phyloP scores from a whole-genome alignment of 148 eudicot species.

The Fallopia convolvulus region DNA sequence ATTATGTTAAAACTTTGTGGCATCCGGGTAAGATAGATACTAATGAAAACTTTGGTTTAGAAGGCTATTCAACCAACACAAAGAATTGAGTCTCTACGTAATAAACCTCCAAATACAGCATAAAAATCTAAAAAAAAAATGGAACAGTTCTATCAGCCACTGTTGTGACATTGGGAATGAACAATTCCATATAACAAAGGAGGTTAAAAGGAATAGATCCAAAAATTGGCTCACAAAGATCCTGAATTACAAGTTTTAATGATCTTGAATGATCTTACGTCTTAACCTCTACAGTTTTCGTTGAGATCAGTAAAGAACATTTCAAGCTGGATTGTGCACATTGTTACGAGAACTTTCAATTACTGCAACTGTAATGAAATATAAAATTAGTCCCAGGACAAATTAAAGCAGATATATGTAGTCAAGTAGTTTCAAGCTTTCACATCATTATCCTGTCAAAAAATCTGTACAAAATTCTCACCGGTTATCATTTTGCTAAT shows the following conservation, averaged over 20 bases:
- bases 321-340: neutral
- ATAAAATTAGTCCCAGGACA: neutral
- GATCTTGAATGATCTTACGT: neutral
- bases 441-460: neutral
- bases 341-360: neutral
- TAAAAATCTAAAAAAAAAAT: neutral
- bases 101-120: neutral
- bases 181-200: neutral
- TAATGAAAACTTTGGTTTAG: neutral
- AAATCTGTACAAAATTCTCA: neutral
- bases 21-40: neutral
- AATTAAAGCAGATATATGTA: neutral
- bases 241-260: neutral
- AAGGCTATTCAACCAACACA: neutral
- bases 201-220: neutral
- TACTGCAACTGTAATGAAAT: constrained; percentile 4
- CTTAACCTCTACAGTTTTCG: neutral
- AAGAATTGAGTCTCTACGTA: neutral
- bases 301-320: neutral
- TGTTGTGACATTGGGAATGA: neutral
- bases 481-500: neutral
- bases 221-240: constrained; percentile 1
- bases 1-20: neutral
- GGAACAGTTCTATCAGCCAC: neutral
- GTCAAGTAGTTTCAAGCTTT: neutral